Evolutionary conservation across 768 basidiomycete genomes (phyloP).

Genomic region (Asterophora lycoperdoides): DNA sequence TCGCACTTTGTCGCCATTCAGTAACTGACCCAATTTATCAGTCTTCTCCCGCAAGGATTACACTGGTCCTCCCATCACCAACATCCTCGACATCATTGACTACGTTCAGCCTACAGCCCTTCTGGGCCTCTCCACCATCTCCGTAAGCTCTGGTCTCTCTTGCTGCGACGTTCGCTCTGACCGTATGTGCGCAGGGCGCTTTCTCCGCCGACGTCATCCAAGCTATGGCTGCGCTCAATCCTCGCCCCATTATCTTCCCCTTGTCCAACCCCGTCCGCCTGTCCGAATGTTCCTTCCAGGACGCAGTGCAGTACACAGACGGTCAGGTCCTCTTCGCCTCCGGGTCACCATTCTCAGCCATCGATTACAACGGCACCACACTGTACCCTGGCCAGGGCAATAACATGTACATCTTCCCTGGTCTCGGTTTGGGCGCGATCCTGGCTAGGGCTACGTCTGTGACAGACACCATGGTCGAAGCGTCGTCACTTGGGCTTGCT

Average conservation of each 20-base stretch:
- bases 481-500: slow-evolving; percentile 76
- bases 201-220: slow-evolving; percentile 70
- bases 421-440: slow-evolving; percentile 78
- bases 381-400: slow-evolving; percentile 88
- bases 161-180: background rate
- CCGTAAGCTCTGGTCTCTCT: slow-evolving; percentile 31
- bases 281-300: slow-evolving; percentile 76
- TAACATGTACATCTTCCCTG: slow-evolving; percentile 87
- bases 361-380: slow-evolving; percentile 48
- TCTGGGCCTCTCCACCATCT: slow-evolving; percentile 84
- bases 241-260: slow-evolving; percentile 87
- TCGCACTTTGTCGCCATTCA: background rate
- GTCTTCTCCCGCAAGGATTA: slow-evolving; percentile 85
- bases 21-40: slow-evolving; percentile 23
- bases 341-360: slow-evolving; percentile 78
- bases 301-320: slow-evolving; percentile 66
- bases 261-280: slow-evolving; percentile 85
- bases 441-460: slow-evolving; percentile 63
- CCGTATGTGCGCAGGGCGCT: slow-evolving; percentile 44
- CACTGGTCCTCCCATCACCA: slow-evolving; percentile 65
- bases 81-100: slow-evolving; percentile 73
- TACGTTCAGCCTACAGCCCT: slow-evolving; percentile 86
- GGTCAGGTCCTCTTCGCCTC: slow-evolving; percentile 83
- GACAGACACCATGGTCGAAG: slow-evolving; percentile 87
- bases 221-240: slow-evolving; percentile 75